Percentiles rank a stretch among this genome's conserved stretches.
These are phyloP conservation scores for Fusarium dimerum DNA, from an alignment of 2,329 filamentous ascomycete species.

Conservation along the genomic window DNA sequence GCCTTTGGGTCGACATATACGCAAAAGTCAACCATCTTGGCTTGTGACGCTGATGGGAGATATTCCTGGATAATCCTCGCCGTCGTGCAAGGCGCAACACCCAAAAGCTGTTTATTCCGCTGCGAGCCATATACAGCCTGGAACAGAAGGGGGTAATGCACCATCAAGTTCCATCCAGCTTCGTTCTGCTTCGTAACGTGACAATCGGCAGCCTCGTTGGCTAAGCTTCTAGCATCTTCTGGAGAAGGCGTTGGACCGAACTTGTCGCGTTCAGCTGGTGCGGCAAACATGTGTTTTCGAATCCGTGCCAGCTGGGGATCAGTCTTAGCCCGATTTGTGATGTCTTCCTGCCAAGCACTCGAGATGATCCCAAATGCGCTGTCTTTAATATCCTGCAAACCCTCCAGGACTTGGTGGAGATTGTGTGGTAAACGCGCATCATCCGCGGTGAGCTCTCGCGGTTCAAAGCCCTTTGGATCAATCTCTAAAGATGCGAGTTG, in stretches of 20 bases:
- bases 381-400: not conserved
- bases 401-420: conserved; percentile 1
- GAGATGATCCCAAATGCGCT: conserved; percentile 2
- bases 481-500: conserved; percentile 4
- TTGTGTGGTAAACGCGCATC: not conserved
- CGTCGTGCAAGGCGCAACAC: conserved; percentile 6
- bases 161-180: conserved; percentile 6
- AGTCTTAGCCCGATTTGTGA: not conserved
- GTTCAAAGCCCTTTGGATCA: conserved; percentile 1
- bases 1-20: conserved; percentile 1
- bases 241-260: not conserved
- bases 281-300: not conserved
- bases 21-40: conserved; percentile 9
- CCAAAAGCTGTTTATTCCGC: conserved; percentile 1
- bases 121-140: conserved; percentile 3
- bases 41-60: not conserved
- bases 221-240: not conserved
- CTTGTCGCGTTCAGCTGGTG: not conserved
- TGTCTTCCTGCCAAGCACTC: not conserved
- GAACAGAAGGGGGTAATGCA: conserved; percentile 6
- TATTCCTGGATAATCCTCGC: conserved; percentile 8
- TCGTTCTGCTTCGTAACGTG: conserved; percentile 2
- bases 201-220: conserved; percentile 3
- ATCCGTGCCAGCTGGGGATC: not conserved
- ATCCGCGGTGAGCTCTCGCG: conserved; percentile 1